A percentile compares a stretch with the other conserved stretches of the same genome.
These are phyloP conservation scores for Plasmodium yoelii DNA, from an alignment of 169 alveolate genomes.

Conservation along the genomic window DNA sequence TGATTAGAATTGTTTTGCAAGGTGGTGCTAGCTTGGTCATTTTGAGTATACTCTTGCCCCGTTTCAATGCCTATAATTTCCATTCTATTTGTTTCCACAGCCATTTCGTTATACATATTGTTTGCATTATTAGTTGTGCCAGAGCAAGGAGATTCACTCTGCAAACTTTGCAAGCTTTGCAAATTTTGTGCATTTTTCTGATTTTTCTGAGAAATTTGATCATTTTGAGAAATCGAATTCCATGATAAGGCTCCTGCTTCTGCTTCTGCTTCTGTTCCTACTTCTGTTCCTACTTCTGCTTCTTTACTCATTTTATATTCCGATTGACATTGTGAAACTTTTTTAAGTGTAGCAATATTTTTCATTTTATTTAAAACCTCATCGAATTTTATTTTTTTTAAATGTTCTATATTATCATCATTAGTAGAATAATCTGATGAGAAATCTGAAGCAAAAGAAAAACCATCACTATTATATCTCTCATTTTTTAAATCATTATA, in stretches of 20 bases:
- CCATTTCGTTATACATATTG: background rate
- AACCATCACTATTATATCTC: background rate
- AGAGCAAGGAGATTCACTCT: background rate
- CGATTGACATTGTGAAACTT: no score
- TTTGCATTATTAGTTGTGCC: background rate
- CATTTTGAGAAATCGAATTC: background rate
- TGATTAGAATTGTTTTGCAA: background rate
- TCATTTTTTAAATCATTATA: constrained; percentile 26
- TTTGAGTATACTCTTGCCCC: background rate
- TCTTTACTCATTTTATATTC: background rate
- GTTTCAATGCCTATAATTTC: background rate
- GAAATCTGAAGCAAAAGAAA: constrained; percentile 23
- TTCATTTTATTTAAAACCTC: constrained; percentile 66
- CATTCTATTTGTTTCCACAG: background rate
- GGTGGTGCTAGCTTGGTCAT: background rate
- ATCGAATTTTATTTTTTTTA: constrained; percentile 38
- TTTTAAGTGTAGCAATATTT: constrained; percentile 26
- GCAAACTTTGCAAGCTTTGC: background rate
- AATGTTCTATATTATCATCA: constrained; percentile 31
- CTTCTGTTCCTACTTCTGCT: constrained; percentile 12
- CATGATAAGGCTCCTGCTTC: background rate
- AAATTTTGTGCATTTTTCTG: background rate
- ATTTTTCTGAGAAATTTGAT: background rate
- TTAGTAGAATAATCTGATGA: constrained; percentile 9
- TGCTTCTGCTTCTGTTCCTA: background rate